phyloP scores from a whole-genome alignment of 2,329 filamentous ascomycete genomes.

The Trichophyton schoenleinii region DNA sequence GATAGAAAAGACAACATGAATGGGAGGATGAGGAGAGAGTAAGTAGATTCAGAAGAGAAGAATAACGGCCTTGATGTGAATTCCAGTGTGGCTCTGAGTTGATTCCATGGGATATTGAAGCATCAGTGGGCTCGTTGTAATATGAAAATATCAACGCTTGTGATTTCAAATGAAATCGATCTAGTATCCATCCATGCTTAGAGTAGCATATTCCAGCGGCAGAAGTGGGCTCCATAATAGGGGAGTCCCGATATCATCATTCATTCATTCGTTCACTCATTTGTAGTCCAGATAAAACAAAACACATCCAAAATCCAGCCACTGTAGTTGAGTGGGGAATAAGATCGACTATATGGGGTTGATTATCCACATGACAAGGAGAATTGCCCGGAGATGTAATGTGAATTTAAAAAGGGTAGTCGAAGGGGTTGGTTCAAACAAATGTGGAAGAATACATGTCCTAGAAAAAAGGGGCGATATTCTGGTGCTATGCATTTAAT shows the following conservation, averaged over 20 bases:
- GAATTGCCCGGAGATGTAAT: neutral
- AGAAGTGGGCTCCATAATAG: neutral
- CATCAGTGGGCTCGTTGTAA: neutral
- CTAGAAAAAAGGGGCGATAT: neutral
- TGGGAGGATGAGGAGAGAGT: neutral
- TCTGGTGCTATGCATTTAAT: slow-evolving; percentile 15
- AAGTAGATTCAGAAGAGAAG: neutral
- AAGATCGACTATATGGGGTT: neutral
- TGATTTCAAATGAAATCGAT: slow-evolving; percentile 1
- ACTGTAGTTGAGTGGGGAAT: neutral
- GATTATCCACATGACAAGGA: neutral
- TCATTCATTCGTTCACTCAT: neutral
- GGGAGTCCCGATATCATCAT: neutral
- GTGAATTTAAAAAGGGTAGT: neutral
- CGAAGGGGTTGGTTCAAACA: neutral
- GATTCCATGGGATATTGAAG: neutral
- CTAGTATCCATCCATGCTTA: neutral
- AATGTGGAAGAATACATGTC: neutral
- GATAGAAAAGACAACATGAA: neutral
- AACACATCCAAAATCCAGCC: neutral
- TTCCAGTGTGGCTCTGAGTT: neutral
- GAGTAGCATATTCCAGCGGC: neutral
- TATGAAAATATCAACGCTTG: neutral
- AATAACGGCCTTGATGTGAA: neutral
- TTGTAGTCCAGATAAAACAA: neutral